phyloP scores from a whole-genome alignment of 225 moss, liverwort and hornwort species.

The Anthoceros angustus region DNA sequence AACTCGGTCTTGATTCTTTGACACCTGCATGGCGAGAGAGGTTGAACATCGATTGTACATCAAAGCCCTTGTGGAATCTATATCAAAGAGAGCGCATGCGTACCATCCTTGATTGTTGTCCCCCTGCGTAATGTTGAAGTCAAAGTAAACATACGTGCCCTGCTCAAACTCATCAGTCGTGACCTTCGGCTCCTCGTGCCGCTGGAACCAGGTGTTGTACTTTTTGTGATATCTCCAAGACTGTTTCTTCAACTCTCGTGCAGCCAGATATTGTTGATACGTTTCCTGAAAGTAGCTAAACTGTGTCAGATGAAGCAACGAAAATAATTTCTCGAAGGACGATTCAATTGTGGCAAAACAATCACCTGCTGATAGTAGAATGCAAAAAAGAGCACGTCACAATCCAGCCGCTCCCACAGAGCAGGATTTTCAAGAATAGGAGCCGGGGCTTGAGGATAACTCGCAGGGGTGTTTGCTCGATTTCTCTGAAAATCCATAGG shows the following conservation, averaged over 20 bases:
- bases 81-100: conserved; percentile 3
- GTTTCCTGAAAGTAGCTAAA: conserved; percentile 38
- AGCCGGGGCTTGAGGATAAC: conserved; percentile 76
- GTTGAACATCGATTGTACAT: neutral
- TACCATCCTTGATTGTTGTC: conserved; percentile 98
- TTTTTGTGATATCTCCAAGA: conserved; percentile 99
- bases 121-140: conserved; percentile 85
- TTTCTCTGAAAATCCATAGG: conserved; percentile 47
- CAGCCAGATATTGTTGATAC: conserved; percentile 94
- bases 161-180: conserved; percentile 92
- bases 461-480: conserved; percentile 56
- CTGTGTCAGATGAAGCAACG: neutral
- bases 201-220: conserved; percentile 94
- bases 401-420: conserved; percentile 89
- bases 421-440: conserved; percentile 83
- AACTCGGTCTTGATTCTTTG: conserved; percentile 41
- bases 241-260: conserved; percentile 88
- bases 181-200: conserved; percentile 94
- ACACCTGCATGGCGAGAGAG: conserved; percentile 20
- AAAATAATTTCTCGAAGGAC: neutral
- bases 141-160: conserved; percentile 97
- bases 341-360: neutral
- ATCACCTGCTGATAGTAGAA: conserved; percentile 97
- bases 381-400: conserved; percentile 92
- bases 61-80: too few species aligned